Evolutionary conservation across 139 green algal species (phyloP), one percentile per base, ranked within the genome.

Genomic region (Mychonastes homosphaera): DNA sequence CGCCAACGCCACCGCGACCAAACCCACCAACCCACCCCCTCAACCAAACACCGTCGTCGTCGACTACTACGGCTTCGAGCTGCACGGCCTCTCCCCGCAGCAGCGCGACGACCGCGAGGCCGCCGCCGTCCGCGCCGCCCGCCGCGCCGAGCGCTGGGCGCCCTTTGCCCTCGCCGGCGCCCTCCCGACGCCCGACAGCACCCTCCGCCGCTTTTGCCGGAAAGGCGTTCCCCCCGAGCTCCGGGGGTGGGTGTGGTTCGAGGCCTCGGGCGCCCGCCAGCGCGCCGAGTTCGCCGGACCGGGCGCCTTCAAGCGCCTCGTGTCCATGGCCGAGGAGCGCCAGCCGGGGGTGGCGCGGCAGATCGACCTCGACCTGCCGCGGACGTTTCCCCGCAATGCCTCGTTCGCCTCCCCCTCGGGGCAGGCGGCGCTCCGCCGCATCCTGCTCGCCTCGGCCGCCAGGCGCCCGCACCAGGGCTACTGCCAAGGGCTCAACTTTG

Each of bases 291-390:
- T 52, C 19, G 49, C 51, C 21, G 48, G 59, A 12, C 36, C 23
- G 19, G 84, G 86, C 56, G 82, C 75, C 40, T n/a, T 46, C 12
- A 68, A 62, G 10, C 61, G 55, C 48, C 61, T 48, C 30, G 39
- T 48, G 39, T n/a, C 39, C 10, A 55, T 76, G 30, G 50, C 77
- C 23, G 28, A 70, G n/a, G 33, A 60, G 16, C 70, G 71, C 12
- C 41, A 72, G 46, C 15, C 36, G 2, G 23, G 45, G 38, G 75
- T 67, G 16, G 57, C 62, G 0, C 67, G 58, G 23, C 83, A 91
- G 44, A 84, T 91, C 12, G 75, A 89, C n/a, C 59, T 91, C 55
- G 85, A 94, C 58, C 58, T 88, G 49, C 84, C 85, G 3, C 76
- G 85, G 32, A 93, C 85, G 0, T 94, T 88, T 57, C 80, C 85